Base-by-base conservation (phyloP, 2,329 filamentous ascomycete species). In the Fusarium brachygibbosum region DNA sequence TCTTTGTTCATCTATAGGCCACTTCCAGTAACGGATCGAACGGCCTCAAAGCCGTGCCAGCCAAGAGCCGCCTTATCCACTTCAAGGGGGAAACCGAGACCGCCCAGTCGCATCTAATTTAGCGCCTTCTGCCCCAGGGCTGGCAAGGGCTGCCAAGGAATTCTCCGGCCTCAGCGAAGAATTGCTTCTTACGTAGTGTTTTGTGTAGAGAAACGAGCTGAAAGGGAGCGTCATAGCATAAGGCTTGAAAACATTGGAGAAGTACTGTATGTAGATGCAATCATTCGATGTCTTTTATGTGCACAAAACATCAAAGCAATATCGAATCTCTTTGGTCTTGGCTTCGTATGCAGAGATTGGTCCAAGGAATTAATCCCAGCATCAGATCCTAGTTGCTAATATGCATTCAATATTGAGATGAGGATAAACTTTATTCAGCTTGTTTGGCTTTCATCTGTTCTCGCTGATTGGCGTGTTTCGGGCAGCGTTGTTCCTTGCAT, bases 401-500 rank as follows among this genome's bases (percentile, higher is more conserved):
- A 68, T 52, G 57, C 52, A 21, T 51, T 55, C 25, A 32, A 69
- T 46, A 61, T 68, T 69, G 37, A 50, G 34, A 61, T 59, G 11
- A 35, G 46, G 48, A 61, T 66, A 66, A 64, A 55, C 46, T 64
- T 67, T 54, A 34, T 35, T 63, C 28, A 21, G 50, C 52, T 57
- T 59, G 42, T 64, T 58, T 60, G 57, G 60, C 64, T 49, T 44
- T 61, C 46, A 53, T 63, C 46, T 42, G 19, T 34, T n/a, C 45
- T 58, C 17, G 32, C 16, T 41, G 37, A 37, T 62, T 48, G 57
- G 42, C 37, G 48, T 58, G 63, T 51, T 31, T 55, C 58, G 29
- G 29, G 28, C 54, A 49, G 28, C 42, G 44, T 44, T 63, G 63
- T 65, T 56, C 63, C 67, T 70, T 70, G 67, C 67, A 64, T 61